Evolutionary conservation across 2,329 filamentous ascomycete species (phyloP), one percentile per base, ranked within the genome.

Genomic region (Periconia digitata): DNA sequence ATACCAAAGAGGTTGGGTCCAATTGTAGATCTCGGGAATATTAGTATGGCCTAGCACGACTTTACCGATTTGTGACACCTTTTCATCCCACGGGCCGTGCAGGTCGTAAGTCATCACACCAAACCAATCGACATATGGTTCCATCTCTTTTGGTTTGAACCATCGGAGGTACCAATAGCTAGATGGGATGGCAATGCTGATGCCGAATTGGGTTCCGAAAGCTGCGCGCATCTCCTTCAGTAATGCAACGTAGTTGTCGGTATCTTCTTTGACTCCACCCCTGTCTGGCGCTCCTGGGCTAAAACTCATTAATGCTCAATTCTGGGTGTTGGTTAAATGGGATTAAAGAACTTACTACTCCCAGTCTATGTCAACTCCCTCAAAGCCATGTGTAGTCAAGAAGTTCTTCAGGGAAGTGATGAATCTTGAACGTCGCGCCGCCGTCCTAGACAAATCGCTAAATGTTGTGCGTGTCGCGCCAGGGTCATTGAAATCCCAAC

Each of bases 301-400:
- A n/a, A n/a, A n/a, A n/a, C n/a, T n/a, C n/a, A n/a, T n/a, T n/a
- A n/a, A n/a, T n/a, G n/a, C n/a, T n/a, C n/a, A n/a, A n/a, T n/a
- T n/a, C n/a, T n/a, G n/a, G n/a, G n/a, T n/a, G n/a, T n/a, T n/a
- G n/a, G n/a, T n/a, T n/a, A n/a, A n/a, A n/a, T n/a, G n/a, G n/a
- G n/a, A n/a, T n/a, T n/a, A n/a, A n/a, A n/a, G n/a, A n/a, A n/a
- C n/a, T n/a, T n/a, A n/a, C n/a, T 66, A 59, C 1, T 74, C 74
- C 76, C 74, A 79, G 51, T 79, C 75, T 15, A 79, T 47, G 46
- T 79, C 75, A 1, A 74, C 64, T 1, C 63, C 62, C 16, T 78
- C 71, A 43, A 79, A 77, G n/a, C 65, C 69, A 45, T 76, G 76
- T 3, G 58, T 66, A 1, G 56, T 50, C 55, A 74, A 44, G 64